phyloP scores from a whole-genome alignment of 1,284 basidiomycete species.

The Quambalaria eucalypti region DNA sequence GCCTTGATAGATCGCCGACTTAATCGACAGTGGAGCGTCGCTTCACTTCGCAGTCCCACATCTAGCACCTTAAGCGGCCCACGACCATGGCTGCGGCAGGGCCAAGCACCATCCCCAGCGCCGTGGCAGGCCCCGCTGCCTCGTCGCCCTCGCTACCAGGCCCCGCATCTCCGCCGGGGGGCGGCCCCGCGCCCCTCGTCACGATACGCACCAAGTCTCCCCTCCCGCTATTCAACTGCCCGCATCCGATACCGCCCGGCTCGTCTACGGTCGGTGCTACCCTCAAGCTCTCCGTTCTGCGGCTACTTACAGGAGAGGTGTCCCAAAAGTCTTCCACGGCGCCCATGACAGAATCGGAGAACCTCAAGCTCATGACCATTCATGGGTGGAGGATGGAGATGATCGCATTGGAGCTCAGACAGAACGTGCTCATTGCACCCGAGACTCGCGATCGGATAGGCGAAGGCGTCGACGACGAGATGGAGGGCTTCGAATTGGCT shows the following conservation, averaged over 20 bases:
- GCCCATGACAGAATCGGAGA: slow-evolving; percentile 17
- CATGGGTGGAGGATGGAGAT: slow-evolving; percentile 42
- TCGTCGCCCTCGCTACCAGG: no score
- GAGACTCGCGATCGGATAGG: slow-evolving; percentile 7
- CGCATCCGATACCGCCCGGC: slow-evolving; percentile 35
- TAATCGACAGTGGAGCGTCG: no score
- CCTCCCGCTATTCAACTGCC: slow-evolving; percentile 34
- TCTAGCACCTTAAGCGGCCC: no score
- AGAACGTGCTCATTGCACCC: slow-evolving; percentile 26
- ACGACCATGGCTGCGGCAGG: no score
- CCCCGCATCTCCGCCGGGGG: not conserved
- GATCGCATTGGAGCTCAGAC: slow-evolving; percentile 39
- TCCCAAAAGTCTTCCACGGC: not conserved
- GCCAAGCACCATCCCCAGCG: no score
- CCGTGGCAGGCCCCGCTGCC: no score
- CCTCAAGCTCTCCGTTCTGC: slow-evolving; percentile 16
- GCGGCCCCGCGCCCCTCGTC: not conserved
- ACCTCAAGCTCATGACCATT: slow-evolving; percentile 39
- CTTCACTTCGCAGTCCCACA: no score
- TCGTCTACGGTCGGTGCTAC: slow-evolving; percentile 33
- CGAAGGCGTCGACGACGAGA: slow-evolving; percentile 4
- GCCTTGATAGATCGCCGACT: no score
- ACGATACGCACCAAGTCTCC: slow-evolving; percentile 8
- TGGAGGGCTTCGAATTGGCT: slow-evolving; percentile 31
- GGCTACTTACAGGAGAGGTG: not conserved